phyloP scores from a whole-genome alignment of 2,329 filamentous ascomycete species.

The Biscogniauxia sp. region DNA sequence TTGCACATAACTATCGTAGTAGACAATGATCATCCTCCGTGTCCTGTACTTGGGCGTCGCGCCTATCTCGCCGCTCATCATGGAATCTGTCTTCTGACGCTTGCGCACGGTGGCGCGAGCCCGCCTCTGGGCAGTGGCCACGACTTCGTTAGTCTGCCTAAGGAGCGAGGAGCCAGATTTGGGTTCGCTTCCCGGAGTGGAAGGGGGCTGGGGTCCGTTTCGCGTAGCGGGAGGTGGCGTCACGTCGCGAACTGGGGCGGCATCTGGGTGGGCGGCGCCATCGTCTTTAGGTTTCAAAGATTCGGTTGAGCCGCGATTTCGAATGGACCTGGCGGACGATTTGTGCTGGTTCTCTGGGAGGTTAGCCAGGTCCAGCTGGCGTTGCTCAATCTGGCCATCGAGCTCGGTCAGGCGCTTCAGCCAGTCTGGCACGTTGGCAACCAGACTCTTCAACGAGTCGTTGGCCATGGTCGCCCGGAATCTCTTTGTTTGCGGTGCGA shows the following conservation, averaged over 20 bases:
- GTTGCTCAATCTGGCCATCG: constrained; percentile 58
- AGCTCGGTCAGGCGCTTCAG: constrained; percentile 57
- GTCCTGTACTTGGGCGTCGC: constrained; percentile 60
- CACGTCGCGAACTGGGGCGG: constrained; percentile 9
- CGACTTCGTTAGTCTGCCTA: constrained; percentile 44
- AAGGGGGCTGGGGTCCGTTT: constrained; percentile 23
- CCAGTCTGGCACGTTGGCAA: constrained; percentile 59
- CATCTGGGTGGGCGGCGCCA: constrained; percentile 24
- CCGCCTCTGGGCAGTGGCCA: constrained; percentile 43
- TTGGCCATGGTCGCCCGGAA: constrained; percentile 40
- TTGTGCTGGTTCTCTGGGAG: constrained; percentile 35
- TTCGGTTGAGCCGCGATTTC: constrained; percentile 53
- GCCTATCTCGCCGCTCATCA: constrained; percentile 46
- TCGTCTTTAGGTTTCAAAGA: constrained; percentile 52
- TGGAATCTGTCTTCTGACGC: constrained; percentile 50
- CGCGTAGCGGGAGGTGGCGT: constrained; percentile 18
- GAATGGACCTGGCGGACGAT: constrained; percentile 41
- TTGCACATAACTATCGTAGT: constrained; percentile 87
- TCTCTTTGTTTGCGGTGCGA: background rate
- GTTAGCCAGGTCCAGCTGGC: constrained; percentile 59
- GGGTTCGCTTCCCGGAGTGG: constrained; percentile 35
- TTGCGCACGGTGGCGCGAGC: constrained; percentile 49
- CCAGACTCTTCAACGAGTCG: constrained; percentile 56
- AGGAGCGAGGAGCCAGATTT: constrained; percentile 36
- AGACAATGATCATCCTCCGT: constrained; percentile 78